phyloP scores from a whole-genome alignment of 179 eudicot genomes.

The Beta macrorhiza region DNA sequence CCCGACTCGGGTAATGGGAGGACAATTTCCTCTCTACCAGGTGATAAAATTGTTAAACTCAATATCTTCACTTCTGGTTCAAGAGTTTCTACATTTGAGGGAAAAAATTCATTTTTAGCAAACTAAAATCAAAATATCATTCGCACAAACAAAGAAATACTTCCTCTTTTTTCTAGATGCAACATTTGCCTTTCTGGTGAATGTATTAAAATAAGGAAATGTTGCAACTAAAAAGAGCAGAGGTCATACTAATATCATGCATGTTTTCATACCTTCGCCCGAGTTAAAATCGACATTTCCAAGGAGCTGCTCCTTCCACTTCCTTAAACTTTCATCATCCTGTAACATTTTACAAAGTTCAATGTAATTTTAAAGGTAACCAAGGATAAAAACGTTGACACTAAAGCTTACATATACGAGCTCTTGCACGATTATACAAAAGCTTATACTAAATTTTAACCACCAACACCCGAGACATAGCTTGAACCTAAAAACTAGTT shows the following conservation, averaged over 20 bases:
- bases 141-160: too few relatives aligned
- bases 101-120: background rate
- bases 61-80: conserved; percentile 45
- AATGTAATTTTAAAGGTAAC: background rate
- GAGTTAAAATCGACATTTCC: conserved; percentile 55
- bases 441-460: too few relatives aligned
- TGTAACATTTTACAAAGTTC: conserved; percentile 10
- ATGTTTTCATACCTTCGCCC: conserved; percentile 40
- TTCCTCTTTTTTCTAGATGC: too few relatives aligned
- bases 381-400: background rate
- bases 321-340: conserved; percentile 79
- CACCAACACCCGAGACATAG: too few relatives aligned
- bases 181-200: too few relatives aligned
- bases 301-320: conserved; percentile 80
- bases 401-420: background rate
- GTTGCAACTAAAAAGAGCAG: too few relatives aligned
- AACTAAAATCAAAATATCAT: too few relatives aligned
- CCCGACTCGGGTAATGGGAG: conserved; percentile 34
- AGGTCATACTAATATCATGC: too few relatives aligned
- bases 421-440: too few relatives aligned
- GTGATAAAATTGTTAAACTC: conserved; percentile 39
- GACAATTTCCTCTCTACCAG: conserved; percentile 39
- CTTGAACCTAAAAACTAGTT: too few relatives aligned
- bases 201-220: too few relatives aligned
- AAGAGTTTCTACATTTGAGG: conserved; percentile 23